phyloP scores from a whole-genome alignment of 108 stramenopile genomes.

The Cyclotella distinguenda region DNA sequence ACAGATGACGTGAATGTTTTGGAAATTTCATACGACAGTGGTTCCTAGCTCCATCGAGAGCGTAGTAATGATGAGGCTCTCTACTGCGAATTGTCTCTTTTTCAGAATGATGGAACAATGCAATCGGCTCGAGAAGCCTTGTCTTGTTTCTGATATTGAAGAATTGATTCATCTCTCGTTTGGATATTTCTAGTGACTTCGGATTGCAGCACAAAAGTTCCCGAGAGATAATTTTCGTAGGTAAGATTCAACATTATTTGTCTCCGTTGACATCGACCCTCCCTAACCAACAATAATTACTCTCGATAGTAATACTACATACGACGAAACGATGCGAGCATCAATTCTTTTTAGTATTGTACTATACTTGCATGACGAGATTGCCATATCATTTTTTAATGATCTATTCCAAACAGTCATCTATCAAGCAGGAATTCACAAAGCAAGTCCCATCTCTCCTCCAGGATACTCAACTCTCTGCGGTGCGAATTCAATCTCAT shows the following conservation, averaged over 20 bases:
- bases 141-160: conserved; percentile 38
- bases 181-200: neutral
- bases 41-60: neutral
- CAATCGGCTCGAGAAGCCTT: neutral
- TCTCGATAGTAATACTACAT: too few relatives aligned
- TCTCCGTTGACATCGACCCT: too few relatives aligned
- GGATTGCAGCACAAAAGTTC: neutral
- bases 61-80: neutral
- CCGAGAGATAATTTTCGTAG: too few relatives aligned
- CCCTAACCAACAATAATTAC: too few relatives aligned
- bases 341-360: neutral
- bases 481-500: conserved; percentile 26
- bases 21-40: conserved; percentile 43
- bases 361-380: neutral
- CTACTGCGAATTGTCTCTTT: neutral
- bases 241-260: too few relatives aligned
- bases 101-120: conserved; percentile 40
- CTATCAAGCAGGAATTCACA: neutral
- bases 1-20: conserved; percentile 52
- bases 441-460: neutral
- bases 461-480: neutral
- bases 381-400: neutral
- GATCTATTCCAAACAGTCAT: neutral
- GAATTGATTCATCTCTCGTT: neutral
- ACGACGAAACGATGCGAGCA: too few relatives aligned